Conservation (phyloP, 345 rosid genomes). For the Lepidium didymum region DNA sequence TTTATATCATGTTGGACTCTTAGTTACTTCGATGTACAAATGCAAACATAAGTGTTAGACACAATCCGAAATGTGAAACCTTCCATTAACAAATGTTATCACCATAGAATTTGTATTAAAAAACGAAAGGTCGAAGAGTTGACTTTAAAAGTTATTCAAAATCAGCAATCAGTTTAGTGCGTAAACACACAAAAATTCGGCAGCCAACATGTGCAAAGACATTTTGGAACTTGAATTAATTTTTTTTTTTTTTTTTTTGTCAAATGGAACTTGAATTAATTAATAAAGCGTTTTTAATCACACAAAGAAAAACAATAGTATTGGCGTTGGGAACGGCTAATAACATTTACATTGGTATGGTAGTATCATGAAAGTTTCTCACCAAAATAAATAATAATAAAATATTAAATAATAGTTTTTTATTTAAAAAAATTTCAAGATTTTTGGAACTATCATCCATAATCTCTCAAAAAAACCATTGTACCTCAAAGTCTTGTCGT, state of each 20-base stretch:
- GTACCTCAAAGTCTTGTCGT: slow-evolving; percentile 15
- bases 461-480: too few relatives aligned
- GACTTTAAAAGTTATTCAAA: neutral
- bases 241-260: too few relatives aligned
- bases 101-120: too few relatives aligned
- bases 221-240: neutral
- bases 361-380: too few relatives aligned
- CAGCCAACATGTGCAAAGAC: neutral
- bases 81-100: too few relatives aligned
- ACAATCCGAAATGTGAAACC: too few relatives aligned
- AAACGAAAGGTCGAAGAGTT: neutral
- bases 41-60: neutral
- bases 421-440: too few relatives aligned
- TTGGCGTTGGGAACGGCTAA: neutral
- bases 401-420: too few relatives aligned
- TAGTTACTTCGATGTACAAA: neutral
- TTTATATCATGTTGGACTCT: neutral
- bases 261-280: neutral
- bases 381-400: too few relatives aligned
- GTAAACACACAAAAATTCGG: neutral
- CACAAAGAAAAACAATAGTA: neutral
- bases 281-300: neutral
- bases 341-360: too few relatives aligned
- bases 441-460: too few relatives aligned
- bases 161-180: neutral